Percentiles rank a stretch among this genome's conserved stretches.
phyloP scores from a whole-genome alignment of 805 yeast species.

The Schizosaccharomyces pombe region DNA sequence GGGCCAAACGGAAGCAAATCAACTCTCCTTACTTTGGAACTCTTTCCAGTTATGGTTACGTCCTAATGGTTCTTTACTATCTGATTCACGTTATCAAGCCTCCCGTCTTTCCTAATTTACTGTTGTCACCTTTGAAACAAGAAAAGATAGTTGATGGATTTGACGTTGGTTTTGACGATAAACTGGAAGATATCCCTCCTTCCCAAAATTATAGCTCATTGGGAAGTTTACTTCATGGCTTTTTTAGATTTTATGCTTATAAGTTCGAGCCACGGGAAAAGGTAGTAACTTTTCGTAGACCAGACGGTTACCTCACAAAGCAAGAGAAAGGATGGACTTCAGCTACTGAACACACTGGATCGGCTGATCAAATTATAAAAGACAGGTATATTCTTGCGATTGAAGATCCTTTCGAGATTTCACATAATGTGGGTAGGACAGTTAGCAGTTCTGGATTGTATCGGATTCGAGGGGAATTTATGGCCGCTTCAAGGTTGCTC shows the following conservation, averaged over 20 bases:
- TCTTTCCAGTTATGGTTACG: slow-evolving; percentile 5
- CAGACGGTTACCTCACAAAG: slow-evolving; percentile 2
- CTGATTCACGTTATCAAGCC: slow-evolving; percentile 4
- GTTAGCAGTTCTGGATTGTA: background rate
- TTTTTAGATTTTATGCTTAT: background rate
- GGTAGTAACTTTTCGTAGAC: background rate
- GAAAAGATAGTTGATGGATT: background rate
- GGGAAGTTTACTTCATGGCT: background rate
- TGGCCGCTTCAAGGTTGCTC: background rate
- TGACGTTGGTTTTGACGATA: background rate
- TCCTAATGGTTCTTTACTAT: slow-evolving; percentile 1
- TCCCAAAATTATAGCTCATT: background rate
- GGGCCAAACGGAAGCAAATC: slow-evolving; percentile 3
- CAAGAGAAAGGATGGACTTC: slow-evolving; percentile 3
- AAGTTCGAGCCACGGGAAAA: background rate
- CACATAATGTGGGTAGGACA: slow-evolving; percentile 3
- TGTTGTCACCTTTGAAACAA: background rate
- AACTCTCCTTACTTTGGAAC: slow-evolving; percentile 5
- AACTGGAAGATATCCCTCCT: background rate
- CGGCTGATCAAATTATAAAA: background rate
- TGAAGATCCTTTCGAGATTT: slow-evolving; percentile 5
- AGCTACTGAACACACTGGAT: slow-evolving; percentile 3
- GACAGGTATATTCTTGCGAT: slow-evolving; percentile 3
- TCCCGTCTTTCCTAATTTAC: slow-evolving; percentile 3
- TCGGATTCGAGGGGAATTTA: background rate